Percentiles rank a stretch among this genome's conserved stretches.
phyloP scores from a whole-genome alignment of 2,329 filamentous ascomycete genomes.

The Mycosphaerelloides madeirae region DNA sequence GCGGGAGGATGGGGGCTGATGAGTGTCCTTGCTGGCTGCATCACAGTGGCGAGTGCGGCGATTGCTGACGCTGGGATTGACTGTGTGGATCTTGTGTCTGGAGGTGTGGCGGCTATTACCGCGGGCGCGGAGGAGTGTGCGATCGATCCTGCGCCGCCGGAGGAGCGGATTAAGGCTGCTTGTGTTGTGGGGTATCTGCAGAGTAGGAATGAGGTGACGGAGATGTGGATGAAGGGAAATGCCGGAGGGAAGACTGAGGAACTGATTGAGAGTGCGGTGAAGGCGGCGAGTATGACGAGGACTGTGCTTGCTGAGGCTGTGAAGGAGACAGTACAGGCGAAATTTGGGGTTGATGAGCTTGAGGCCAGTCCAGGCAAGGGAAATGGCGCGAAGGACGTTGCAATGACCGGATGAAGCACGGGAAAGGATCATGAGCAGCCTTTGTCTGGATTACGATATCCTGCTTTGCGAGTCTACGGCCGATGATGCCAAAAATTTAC shows the following conservation, averaged over 20 bases:
- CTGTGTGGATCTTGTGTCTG: constrained; percentile 83
- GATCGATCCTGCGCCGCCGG: constrained; percentile 75
- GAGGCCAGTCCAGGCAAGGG: constrained; percentile 12
- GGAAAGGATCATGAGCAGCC: too few species aligned
- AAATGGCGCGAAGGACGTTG: constrained; percentile 24
- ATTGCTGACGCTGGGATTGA: constrained; percentile 94
- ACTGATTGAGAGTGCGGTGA: constrained; percentile 59
- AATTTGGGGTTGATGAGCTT: constrained; percentile 20
- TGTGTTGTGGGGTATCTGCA: constrained; percentile 90
- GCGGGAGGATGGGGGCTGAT: constrained; percentile 72
- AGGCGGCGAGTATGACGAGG: constrained; percentile 56
- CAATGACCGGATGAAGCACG: constrained; percentile 29
- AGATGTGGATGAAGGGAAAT: constrained; percentile 87
- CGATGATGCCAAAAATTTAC: too few species aligned
- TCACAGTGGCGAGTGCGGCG: constrained; percentile 88
- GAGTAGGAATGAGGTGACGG: constrained; percentile 82
- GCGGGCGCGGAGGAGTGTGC: constrained; percentile 47
- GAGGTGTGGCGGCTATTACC: constrained; percentile 81
- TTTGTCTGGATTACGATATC: too few species aligned
- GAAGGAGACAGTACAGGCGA: constrained; percentile 49
- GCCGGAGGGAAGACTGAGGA: constrained; percentile 45
- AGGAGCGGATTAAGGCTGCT: constrained; percentile 70
- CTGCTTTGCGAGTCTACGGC: too few species aligned
- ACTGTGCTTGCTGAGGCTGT: constrained; percentile 58
- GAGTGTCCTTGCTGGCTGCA: constrained; percentile 85